phyloP scores from a whole-genome alignment of 805 yeast genomes.

The Novakomyces olei region DNA sequence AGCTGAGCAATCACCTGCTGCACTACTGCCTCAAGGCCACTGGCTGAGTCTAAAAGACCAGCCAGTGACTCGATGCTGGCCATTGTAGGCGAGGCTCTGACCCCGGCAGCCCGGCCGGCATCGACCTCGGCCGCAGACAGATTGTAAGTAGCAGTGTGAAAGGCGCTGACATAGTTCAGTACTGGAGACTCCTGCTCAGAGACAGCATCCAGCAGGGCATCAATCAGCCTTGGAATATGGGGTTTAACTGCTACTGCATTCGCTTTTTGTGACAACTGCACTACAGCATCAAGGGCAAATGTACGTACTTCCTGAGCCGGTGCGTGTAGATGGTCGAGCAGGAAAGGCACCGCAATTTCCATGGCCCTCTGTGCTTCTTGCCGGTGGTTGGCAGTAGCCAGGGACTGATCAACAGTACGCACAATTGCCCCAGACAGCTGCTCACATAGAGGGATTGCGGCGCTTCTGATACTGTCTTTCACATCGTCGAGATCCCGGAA shows the following conservation, averaged over 20 bases:
- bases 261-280: constrained; percentile 44
- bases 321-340: constrained; percentile 50
- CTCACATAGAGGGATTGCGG: constrained; percentile 48
- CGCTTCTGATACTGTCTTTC: constrained; percentile 74
- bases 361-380: constrained; percentile 8
- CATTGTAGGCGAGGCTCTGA: constrained; percentile 74
- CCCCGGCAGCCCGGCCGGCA: constrained; percentile 45
- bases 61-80: constrained; percentile 56
- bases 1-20: constrained; percentile 32
- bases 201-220: constrained; percentile 47
- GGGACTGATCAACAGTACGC: constrained; percentile 28
- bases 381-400: constrained; percentile 24
- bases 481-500: constrained; percentile 84
- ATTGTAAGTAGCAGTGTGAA: constrained; percentile 77
- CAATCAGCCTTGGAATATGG: constrained; percentile 45
- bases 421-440: constrained; percentile 41
- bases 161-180: constrained; percentile 56
- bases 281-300: constrained; percentile 43
- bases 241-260: constrained; percentile 36
- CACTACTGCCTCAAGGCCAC: constrained; percentile 29
- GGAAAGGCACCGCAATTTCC: constrained; percentile 46
- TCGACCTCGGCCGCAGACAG: constrained; percentile 43
- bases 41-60: constrained; percentile 30
- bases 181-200: constrained; percentile 83
- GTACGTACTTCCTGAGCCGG: constrained; percentile 67